phyloP scores from a whole-genome alignment of 192 early-diverging fungal species.

The Backusella mclennaniae region DNA sequence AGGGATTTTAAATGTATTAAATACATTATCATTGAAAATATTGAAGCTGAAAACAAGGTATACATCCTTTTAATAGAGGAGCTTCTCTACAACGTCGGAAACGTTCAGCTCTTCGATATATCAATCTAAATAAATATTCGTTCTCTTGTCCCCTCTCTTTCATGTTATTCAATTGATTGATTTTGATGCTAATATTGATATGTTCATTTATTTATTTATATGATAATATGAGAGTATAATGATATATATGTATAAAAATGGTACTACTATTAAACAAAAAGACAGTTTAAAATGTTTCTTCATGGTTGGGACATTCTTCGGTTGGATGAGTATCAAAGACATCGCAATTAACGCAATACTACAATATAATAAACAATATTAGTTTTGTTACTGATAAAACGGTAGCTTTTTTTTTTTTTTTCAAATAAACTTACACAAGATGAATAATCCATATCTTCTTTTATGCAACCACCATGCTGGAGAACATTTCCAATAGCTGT shows the following conservation, averaged over 20 bases:
- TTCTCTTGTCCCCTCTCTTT: not conserved
- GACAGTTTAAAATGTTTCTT: slow-evolving; percentile 59
- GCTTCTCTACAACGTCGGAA: too few species aligned
- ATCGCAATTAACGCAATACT: slow-evolving; percentile 82
- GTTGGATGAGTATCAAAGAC: slow-evolving; percentile 64
- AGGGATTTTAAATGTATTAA: not conserved
- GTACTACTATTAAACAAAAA: not conserved
- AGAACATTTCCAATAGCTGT: slow-evolving; percentile 19
- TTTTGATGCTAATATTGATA: not conserved
- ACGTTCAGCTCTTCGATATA: too few species aligned
- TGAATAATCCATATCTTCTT: not conserved
- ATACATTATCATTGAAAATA: not conserved
- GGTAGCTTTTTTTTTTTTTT: not conserved
- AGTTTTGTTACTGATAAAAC: not conserved
- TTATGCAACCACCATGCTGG: not conserved
- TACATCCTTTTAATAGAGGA: too few species aligned
- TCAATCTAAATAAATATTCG: too few species aligned
- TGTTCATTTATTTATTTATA: slow-evolving; percentile 6
- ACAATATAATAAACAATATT: not conserved
- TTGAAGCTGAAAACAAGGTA: too few species aligned
- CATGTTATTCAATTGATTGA: not conserved
- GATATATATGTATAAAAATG: not conserved
- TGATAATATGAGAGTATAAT: not conserved
- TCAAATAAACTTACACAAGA: slow-evolving; percentile 5
- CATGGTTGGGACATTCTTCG: slow-evolving; percentile 68